Evolutionary conservation across 2,329 filamentous ascomycete genomes (phyloP).

Genomic region (Aspergillus neoniger): DNA sequence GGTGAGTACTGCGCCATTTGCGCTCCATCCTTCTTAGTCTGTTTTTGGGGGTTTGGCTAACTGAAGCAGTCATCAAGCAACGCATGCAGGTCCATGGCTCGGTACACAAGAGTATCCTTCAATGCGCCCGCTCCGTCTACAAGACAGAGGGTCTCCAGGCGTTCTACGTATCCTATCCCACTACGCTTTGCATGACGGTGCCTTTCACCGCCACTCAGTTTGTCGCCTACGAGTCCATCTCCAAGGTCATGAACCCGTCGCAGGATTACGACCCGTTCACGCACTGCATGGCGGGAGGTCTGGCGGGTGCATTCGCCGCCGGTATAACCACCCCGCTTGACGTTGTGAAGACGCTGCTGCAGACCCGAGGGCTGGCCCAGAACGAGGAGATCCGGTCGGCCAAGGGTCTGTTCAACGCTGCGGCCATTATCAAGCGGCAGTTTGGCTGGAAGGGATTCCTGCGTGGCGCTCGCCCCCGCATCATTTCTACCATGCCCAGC

Average conservation of each 20-base stretch:
- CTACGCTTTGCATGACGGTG: slow-evolving; percentile 96
- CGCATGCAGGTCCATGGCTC: slow-evolving; percentile 98
- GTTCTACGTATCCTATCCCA: slow-evolving; percentile 98
- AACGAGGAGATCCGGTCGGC: slow-evolving; percentile 83
- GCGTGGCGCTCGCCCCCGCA: slow-evolving; percentile 84
- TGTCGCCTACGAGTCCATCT: slow-evolving; percentile 95
- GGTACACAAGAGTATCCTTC: slow-evolving; percentile 79
- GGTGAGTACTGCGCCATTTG: slow-evolving; percentile 57
- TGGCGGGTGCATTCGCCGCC: slow-evolving; percentile 90
- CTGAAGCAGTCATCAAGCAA: slow-evolving; percentile 84
- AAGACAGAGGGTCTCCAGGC: slow-evolving; percentile 81
- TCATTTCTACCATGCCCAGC: slow-evolving; percentile 96
- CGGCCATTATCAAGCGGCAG: slow-evolving; percentile 75
- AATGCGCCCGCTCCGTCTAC: slow-evolving; percentile 89
- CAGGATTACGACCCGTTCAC: slow-evolving; percentile 83
- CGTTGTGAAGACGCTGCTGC: slow-evolving; percentile 95
- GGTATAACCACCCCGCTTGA: slow-evolving; percentile 95
- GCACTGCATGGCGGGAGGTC: slow-evolving; percentile 87
- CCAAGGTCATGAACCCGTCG: slow-evolving; percentile 84
- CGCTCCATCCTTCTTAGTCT: neutral
- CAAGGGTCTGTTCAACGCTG: slow-evolving; percentile 78
- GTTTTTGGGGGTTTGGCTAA: slow-evolving; percentile 10
- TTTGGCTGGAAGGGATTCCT: slow-evolving; percentile 89
- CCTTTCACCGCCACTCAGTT: slow-evolving; percentile 97
- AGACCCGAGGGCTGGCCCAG: slow-evolving; percentile 81